A percentile compares a stretch with the other conserved stretches of the same genome.
phyloP scores from a whole-genome alignment of 1,284 basidiomycete species.

The Schizophyllum amplum region DNA sequence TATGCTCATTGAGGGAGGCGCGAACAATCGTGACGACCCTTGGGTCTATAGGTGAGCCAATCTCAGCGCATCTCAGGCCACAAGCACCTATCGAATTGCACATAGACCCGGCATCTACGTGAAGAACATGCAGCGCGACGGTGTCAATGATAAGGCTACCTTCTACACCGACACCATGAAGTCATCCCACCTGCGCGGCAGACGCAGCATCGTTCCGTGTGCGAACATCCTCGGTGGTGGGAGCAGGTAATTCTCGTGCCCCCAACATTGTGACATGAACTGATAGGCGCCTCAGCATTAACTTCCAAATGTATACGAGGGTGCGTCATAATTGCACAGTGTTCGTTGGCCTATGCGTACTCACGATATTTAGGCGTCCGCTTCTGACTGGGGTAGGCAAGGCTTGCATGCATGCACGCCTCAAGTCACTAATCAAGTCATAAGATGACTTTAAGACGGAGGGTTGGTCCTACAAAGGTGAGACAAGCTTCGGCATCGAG shows the following conservation, averaged over 20 bases:
- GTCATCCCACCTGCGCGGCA: conserved; percentile 51
- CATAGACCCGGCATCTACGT: conserved; percentile 58
- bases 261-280: neutral
- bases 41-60: conserved; percentile 51
- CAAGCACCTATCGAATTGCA: neutral
- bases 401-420: neutral
- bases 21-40: conserved; percentile 66
- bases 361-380: conserved; percentile 38
- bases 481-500: conserved; percentile 9
- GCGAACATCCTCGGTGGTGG: conserved; percentile 60
- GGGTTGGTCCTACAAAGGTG: conserved; percentile 59
- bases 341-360: too few species aligned
- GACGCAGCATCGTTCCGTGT: conserved; percentile 63
- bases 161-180: conserved; percentile 58
- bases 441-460: conserved; percentile 66
- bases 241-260: conserved; percentile 32
- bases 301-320: conserved; percentile 70
- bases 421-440: neutral
- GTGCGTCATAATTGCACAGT: too few species aligned
- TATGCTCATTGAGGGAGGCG: conserved; percentile 66
- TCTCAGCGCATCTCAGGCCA: neutral
- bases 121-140: conserved; percentile 61
- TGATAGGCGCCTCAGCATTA: conserved; percentile 37
- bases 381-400: conserved; percentile 58
- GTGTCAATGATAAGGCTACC: conserved; percentile 65